Conservation (phyloP, 257 asterid species). For the Solanum sejunctum region DNA sequence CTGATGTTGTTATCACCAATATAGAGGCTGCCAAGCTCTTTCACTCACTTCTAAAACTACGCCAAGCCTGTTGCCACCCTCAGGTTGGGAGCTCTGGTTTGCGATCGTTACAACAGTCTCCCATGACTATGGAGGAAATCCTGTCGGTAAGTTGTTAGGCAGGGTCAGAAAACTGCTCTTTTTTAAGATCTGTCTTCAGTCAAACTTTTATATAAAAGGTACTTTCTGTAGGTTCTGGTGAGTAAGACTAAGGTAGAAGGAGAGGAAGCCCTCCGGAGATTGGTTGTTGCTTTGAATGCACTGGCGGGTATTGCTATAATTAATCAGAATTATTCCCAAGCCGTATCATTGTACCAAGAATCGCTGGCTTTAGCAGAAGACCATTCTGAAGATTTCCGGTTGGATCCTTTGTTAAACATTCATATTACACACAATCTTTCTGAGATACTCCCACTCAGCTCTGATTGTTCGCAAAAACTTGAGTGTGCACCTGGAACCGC, state of each 20-base stretch:
- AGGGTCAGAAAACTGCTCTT: conserved; percentile 5
- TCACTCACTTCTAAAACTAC: conserved; percentile 92
- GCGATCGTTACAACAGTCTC: conserved; percentile 85
- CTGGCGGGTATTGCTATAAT: conserved; percentile 94
- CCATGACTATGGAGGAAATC: conserved; percentile 98
- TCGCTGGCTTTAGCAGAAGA: conserved; percentile 64
- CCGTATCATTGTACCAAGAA: conserved; percentile 69
- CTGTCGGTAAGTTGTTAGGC: conserved; percentile 48
- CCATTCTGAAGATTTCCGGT: conserved; percentile 72
- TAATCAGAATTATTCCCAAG: conserved; percentile 57
- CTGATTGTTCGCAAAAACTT: conserved; percentile 13
- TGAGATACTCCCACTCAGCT: conserved; percentile 38
- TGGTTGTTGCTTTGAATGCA: conserved; percentile 84
- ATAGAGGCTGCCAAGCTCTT: conserved; percentile 88
- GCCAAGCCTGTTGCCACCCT: conserved; percentile 99
- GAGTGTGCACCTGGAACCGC: conserved; percentile 18
- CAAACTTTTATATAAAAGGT: not conserved
- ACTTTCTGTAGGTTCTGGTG: conserved; percentile 61
- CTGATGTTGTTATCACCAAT: conserved; percentile 52
- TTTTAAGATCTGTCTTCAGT: conserved; percentile 1
- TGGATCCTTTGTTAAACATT: conserved; percentile 88
- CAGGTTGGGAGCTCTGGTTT: conserved; percentile 98
- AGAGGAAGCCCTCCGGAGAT: conserved; percentile 82
- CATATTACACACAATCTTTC: conserved; percentile 89
- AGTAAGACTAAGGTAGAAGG: conserved; percentile 94